Conservation (phyloP, 257 asterid genomes). For the Orobanche coerulescens region DNA sequence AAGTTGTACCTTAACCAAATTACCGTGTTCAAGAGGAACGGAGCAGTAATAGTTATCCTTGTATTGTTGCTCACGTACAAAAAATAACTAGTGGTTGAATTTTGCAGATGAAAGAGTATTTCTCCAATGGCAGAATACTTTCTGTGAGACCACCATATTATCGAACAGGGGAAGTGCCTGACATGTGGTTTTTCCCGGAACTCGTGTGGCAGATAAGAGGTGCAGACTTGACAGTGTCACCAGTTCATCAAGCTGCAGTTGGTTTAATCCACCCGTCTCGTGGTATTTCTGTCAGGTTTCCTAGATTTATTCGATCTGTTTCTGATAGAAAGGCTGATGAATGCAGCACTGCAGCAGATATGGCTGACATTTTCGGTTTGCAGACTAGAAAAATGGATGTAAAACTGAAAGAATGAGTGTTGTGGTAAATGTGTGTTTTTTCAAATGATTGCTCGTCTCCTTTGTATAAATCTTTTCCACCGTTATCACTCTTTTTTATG, state of each 20-base stretch:
- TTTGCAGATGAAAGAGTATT: conserved; percentile 71
- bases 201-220: conserved; percentile 82
- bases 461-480: conserved; percentile 9
- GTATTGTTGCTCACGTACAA: no score
- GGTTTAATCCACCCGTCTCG: conserved; percentile 78
- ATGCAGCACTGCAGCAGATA: conserved; percentile 63
- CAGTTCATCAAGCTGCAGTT: conserved; percentile 76
- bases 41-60: no score
- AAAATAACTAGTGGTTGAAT: no score
- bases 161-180: conserved; percentile 64
- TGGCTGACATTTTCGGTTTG: conserved; percentile 62
- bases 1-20: no score
- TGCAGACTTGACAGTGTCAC: conserved; percentile 72
- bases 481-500: not conserved
- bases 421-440: not conserved
- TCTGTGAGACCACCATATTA: conserved; percentile 61
- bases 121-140: conserved; percentile 49
- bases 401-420: conserved; percentile 20
- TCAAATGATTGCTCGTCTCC: not conserved
- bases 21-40: no score
- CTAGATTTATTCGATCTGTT: conserved; percentile 48
- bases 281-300: conserved; percentile 79
- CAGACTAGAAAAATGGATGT: conserved; percentile 79
- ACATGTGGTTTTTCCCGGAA: conserved; percentile 76
- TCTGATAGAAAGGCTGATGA: conserved; percentile 77